Percentiles rank a stretch among this genome's conserved stretches.
Conservation (phyloP, 192 early-diverging fungal species). For the Podila clonocystis region DNA sequence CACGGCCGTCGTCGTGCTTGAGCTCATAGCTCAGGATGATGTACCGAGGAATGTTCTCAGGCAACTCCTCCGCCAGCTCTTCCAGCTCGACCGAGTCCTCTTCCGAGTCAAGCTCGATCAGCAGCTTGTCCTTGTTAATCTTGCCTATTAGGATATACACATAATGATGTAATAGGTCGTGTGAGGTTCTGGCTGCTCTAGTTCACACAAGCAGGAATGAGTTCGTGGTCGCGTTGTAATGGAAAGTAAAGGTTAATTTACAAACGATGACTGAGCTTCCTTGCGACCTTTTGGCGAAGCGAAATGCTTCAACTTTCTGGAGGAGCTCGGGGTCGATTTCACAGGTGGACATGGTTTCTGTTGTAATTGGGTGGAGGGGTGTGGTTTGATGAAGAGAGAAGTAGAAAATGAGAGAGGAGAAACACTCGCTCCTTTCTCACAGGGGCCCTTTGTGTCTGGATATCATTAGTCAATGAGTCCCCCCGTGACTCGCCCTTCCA, state of each 20-base stretch:
- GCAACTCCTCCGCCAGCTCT: conserved; percentile 49
- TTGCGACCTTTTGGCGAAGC: conserved; percentile 59
- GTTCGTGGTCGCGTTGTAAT: too few relatives aligned
- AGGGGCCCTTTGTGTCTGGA: background rate
- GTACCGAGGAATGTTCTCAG: conserved; percentile 74
- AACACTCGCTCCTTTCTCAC: background rate
- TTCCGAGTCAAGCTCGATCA: conserved; percentile 62
- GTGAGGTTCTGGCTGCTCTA: too few relatives aligned
- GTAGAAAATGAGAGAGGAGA: background rate
- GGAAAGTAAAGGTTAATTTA: conserved; percentile 24
- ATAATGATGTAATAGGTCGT: too few relatives aligned
- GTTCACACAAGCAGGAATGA: too few relatives aligned
- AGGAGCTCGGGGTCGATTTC: conserved; percentile 59
- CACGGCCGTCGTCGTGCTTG: conserved; percentile 69
- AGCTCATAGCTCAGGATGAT: conserved; percentile 67
- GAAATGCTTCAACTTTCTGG: conserved; percentile 60
- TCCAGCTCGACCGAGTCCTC: conserved; percentile 58
- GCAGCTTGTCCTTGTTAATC: conserved; percentile 59
- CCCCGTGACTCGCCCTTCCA: background rate
- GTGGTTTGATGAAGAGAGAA: background rate
- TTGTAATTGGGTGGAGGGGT: background rate
- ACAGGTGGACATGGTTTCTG: conserved; percentile 47
- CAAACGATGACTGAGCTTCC: conserved; percentile 65
- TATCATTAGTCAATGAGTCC: background rate
- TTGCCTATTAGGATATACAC: conserved; percentile 55